Evolutionary conservation across 1,284 basidiomycete genomes (phyloP).

Genomic region (Kalmanozyma brasiliensis): DNA sequence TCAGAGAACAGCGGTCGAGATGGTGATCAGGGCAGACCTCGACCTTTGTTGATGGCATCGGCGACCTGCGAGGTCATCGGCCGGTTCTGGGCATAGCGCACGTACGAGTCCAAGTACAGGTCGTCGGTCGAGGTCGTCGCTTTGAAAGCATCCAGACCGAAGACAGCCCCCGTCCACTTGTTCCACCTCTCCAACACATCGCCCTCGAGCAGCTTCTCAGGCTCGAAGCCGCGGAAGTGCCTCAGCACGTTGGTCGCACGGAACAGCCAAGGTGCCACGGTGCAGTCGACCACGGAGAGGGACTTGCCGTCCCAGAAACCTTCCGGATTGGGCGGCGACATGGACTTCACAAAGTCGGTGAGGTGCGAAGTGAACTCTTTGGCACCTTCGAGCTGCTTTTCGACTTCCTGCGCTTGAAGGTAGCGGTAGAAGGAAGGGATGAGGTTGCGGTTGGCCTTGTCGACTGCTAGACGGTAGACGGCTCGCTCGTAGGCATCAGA

Average conservation of each 20-base stretch:
- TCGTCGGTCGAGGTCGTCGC: constrained; percentile 78
- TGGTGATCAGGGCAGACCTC: constrained; percentile 30
- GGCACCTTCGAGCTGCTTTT: constrained; percentile 73
- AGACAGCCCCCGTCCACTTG: constrained; percentile 73
- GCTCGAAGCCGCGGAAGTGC: constrained; percentile 77
- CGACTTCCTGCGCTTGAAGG: constrained; percentile 77
- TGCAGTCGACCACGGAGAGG: constrained; percentile 77
- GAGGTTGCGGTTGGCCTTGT: constrained; percentile 76
- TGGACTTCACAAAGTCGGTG: constrained; percentile 72
- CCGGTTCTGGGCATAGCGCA: constrained; percentile 55
- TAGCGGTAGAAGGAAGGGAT: constrained; percentile 82
- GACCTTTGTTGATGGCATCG: constrained; percentile 57
- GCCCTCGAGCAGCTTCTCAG: constrained; percentile 68
- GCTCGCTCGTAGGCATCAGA: constrained; percentile 77
- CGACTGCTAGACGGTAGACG: constrained; percentile 76
- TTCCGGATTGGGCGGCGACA: constrained; percentile 58
- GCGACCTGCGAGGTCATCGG: constrained; percentile 59
- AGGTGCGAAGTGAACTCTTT: constrained; percentile 75
- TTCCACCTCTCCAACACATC: constrained; percentile 72
- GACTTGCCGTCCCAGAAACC: constrained; percentile 74
- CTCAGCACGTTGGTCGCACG: constrained; percentile 76
- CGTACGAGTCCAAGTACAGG: constrained; percentile 79
- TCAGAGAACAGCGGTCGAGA: too few species aligned
- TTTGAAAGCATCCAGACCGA: constrained; percentile 76
- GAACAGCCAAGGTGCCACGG: constrained; percentile 81